phyloP scores from a whole-genome alignment of 768 basidiomycete species.

The Sarcodon aspratus region DNA sequence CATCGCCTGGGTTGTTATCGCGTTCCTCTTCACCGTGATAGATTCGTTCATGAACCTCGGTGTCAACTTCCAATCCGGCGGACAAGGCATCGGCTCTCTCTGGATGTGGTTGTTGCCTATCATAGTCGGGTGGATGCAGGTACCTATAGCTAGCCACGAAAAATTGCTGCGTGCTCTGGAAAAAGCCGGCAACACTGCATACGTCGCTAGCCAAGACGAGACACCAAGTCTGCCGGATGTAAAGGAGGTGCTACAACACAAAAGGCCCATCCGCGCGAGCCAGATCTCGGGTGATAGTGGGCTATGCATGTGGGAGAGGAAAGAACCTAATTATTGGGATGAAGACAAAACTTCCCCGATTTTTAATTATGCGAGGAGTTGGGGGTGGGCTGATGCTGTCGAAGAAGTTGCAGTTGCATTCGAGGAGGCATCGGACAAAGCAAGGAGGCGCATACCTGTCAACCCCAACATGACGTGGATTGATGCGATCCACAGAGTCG shows the following conservation, averaged over 20 bases:
- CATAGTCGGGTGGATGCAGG: conserved; percentile 26
- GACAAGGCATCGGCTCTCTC: conserved; percentile 25
- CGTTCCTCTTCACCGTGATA: conserved; percentile 29
- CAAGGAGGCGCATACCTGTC: neutral
- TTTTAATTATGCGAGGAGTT: conserved; percentile 12
- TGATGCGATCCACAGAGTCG: neutral
- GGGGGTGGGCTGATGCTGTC: conserved; percentile 9
- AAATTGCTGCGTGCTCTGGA: conserved; percentile 19
- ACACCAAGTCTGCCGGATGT: neutral
- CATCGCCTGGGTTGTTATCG: conserved; percentile 33
- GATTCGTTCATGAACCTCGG: conserved; percentile 8
- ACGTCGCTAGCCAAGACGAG: conserved; percentile 9
- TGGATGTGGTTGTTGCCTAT: conserved; percentile 35
- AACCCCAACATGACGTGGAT: neutral
- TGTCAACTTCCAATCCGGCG: conserved; percentile 17
- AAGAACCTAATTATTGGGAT: conserved; percentile 2
- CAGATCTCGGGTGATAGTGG: neutral
- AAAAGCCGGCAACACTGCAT: conserved; percentile 17
- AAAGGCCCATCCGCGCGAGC: neutral
- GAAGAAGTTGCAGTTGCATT: conserved; percentile 7
- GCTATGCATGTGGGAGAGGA: neutral
- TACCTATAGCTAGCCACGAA: conserved; percentile 20
- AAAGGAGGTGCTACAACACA: neutral
- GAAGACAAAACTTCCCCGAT: conserved; percentile 11
- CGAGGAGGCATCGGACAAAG: neutral